phyloP scores from a whole-genome alignment of 768 basidiomycete species.

The Panellus pusillus region DNA sequence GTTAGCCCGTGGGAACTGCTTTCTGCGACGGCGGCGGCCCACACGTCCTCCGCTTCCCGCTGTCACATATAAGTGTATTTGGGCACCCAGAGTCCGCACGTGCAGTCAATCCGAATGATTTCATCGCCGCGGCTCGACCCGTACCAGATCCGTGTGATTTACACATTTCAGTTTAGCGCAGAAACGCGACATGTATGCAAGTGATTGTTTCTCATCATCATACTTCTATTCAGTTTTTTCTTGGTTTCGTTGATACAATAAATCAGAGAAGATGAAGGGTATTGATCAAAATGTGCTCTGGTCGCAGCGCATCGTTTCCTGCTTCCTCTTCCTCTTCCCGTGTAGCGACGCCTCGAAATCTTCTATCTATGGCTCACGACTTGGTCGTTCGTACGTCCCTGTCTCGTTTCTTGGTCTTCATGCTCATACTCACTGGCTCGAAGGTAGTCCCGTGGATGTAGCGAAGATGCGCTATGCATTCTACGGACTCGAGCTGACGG shows the following conservation, averaged over 20 bases:
- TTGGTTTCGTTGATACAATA: conserved; percentile 3
- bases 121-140: too few species aligned
- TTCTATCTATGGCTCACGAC: conserved; percentile 11
- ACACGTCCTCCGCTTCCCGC: too few species aligned
- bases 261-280: conserved; percentile 10
- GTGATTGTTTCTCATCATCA: background rate
- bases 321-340: background rate
- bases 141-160: background rate
- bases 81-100: too few species aligned
- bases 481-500: conserved; percentile 20
- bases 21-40: too few species aligned
- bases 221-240: conserved; percentile 2
- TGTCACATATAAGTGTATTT: too few species aligned
- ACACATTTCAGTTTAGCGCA: background rate
- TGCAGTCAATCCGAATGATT: too few species aligned
- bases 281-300: conserved; percentile 2
- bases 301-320: background rate
- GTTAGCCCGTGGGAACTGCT: too few species aligned
- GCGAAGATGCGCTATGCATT: conserved; percentile 14
- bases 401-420: background rate
- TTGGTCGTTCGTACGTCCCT: background rate
- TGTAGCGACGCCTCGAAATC: background rate
- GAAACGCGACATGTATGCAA: background rate
- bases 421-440: background rate
- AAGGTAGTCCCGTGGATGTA: conserved; percentile 1